Evolutionary conservation across 305 asterid genomes (phyloP).

Genomic region (Solanum hybrid): DNA sequence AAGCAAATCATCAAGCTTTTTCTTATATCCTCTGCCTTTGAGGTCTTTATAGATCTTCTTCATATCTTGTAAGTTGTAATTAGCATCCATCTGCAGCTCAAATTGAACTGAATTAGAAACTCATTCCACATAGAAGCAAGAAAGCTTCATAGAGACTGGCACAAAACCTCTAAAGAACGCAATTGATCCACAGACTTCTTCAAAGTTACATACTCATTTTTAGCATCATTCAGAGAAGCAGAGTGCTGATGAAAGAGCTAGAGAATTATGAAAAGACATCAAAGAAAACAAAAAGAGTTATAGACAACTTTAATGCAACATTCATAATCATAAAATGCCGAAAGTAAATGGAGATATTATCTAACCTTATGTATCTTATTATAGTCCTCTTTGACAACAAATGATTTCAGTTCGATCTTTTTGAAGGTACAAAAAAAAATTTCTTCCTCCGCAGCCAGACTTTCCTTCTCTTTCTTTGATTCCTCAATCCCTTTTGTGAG

Average conservation of each 20-base stretch:
- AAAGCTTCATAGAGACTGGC: not conserved
- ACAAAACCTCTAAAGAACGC: slow-evolving; percentile 67
- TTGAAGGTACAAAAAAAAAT: slow-evolving; percentile 46
- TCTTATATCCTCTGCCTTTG: slow-evolving; percentile 14
- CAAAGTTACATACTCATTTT: slow-evolving; percentile 60
- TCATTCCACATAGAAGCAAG: not conserved
- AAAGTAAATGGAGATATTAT: not conserved
- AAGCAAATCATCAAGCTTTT: slow-evolving; percentile 63
- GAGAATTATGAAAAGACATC: slow-evolving; percentile 9
- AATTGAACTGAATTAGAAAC: slow-evolving; percentile 1
- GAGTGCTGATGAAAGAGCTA: slow-evolving; percentile 66
- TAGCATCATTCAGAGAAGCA: slow-evolving; percentile 58
- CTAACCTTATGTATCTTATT: slow-evolving; percentile 68
- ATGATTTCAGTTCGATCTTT: slow-evolving; percentile 68
- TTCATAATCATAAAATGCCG: not conserved
- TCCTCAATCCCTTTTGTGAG: slow-evolving; percentile 64
- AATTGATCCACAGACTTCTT: slow-evolving; percentile 73
- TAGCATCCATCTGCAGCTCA: slow-evolving; percentile 67
- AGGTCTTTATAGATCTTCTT: slow-evolving; percentile 58
- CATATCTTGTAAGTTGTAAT: slow-evolving; percentile 83
- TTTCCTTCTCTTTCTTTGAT: slow-evolving; percentile 39
- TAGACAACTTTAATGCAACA: not conserved
- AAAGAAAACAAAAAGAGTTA: not conserved
- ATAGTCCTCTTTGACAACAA: slow-evolving; percentile 63
- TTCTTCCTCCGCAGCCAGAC: slow-evolving; percentile 46